Conservation (phyloP, 768 basidiomycete species). For the Calocybe cyanea region DNA sequence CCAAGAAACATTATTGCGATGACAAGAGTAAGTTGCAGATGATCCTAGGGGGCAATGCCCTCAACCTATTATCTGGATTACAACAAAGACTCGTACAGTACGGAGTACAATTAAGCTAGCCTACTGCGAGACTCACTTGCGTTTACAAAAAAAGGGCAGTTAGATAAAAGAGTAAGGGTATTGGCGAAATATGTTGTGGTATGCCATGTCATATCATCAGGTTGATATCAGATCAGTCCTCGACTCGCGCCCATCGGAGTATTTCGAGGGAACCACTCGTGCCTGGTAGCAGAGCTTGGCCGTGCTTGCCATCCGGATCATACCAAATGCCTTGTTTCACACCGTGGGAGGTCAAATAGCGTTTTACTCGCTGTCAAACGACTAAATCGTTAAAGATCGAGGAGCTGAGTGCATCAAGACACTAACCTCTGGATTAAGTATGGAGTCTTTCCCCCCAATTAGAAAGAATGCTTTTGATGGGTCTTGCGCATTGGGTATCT, state of each 20-base stretch:
- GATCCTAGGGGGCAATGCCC: slow-evolving; percentile 48
- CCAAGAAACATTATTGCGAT: slow-evolving; percentile 43
- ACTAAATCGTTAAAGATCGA: background rate
- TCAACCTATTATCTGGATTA: slow-evolving; percentile 44
- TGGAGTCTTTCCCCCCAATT: slow-evolving; percentile 79
- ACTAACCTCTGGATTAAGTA: slow-evolving; percentile 71
- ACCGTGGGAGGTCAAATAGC: slow-evolving; percentile 75
- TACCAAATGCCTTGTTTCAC: slow-evolving; percentile 62
- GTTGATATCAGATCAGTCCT: slow-evolving; percentile 1
- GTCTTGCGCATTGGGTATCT: slow-evolving; percentile 78
- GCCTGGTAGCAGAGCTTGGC: slow-evolving; percentile 52
- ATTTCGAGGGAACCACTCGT: slow-evolving; percentile 53
- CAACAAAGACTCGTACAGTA: background rate
- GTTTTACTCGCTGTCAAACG: slow-evolving; percentile 54
- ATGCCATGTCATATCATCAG: no score
- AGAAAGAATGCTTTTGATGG: slow-evolving; percentile 65
- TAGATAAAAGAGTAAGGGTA: no score
- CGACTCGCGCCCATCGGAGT: slow-evolving; percentile 54
- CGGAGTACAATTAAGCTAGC: no score
- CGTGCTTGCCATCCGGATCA: slow-evolving; percentile 60
- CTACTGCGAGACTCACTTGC: no score
- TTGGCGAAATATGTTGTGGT: background rate
- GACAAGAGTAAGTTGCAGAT: slow-evolving; percentile 35
- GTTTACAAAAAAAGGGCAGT: no score
- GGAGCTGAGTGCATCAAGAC: no score